Conservation (phyloP, 768 basidiomycete species). For the Mycena olivaceomarginata region DNA sequence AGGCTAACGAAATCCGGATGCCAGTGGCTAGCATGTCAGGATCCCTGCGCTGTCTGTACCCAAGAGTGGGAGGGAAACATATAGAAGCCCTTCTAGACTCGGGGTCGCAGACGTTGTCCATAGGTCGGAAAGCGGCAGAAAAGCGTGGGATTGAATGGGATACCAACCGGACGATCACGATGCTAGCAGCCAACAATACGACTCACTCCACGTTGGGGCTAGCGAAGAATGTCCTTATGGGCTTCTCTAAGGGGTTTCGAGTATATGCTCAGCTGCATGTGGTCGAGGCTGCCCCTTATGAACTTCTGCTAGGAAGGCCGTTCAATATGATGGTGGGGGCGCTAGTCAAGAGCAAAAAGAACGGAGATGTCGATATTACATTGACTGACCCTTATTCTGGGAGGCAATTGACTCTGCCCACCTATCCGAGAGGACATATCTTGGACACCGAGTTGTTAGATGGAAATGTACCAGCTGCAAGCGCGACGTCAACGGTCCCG, state of each 20-base stretch:
- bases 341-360: neutral
- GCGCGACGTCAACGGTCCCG: no score
- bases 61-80: neutral
- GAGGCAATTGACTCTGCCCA: neutral
- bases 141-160: neutral
- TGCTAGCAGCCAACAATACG: neutral
- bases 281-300: neutral
- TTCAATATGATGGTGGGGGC: neutral
- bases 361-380: neutral
- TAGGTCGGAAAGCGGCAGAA: neutral
- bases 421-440: neutral
- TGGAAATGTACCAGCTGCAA: no score
- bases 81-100: neutral
- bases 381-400: neutral
- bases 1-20: neutral
- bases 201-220: neutral
- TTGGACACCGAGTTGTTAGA: no score
- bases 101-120: neutral
- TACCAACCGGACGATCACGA: neutral
- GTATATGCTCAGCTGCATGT: conserved; percentile 1
- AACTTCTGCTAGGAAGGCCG: neutral
- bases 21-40: neutral
- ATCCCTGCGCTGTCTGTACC: neutral
- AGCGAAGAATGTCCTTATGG: neutral
- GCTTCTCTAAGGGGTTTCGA: neutral